Base-by-base conservation (phyloP, 2,329 filamentous ascomycete genomes). In the Atkinsonella texensis region DNA sequence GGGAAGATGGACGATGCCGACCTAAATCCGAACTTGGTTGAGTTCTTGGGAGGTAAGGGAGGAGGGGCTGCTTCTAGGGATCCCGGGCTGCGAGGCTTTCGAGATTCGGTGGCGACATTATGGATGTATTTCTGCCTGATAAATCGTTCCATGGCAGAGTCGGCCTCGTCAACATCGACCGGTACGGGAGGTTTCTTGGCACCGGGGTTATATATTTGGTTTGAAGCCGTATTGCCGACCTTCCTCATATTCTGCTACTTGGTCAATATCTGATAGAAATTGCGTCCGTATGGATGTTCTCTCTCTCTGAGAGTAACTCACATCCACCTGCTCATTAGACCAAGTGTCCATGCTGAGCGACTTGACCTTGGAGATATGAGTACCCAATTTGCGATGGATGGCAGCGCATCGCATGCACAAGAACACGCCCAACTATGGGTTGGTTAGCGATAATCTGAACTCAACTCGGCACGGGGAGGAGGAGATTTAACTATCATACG, bases 341-440 rank as follows among this genome's bases (percentile, higher is more conserved):
- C 93, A 98, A 59, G 85, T 93, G 70, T 98, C 93, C 90, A 98
- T 97, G 68, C 87, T 97, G 71, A 98, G 70, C 39, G 90, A 97
- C 70, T 98, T 98, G 74, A 98, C 89, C 69, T 98, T 98, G 58
- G 90, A 96, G 56, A 98, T 89, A 69, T 98, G 93, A 41, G 93
- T 97, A 55, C 93, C 93, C 63, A 98, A 76, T 71, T 97, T 97
- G 64, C 93, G 87, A 73, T 98, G 93, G 63, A 97, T 80, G 51
- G 89, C 81, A 50, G 90, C 93, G 75, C 93, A 98, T 66, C 93
- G 88, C 87, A 98, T 94, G 72, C 93, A 98, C 48, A 98, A 76
- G 67, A 98, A 98, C 57, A 97, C 82, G 54, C 93, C 93, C 70
- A 98, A 74, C 87, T 96, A 58, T 31, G 44, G 44, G 44, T n/a